Base-by-base conservation (phyloP, 2,329 filamentous ascomycete species). In the Cladobotryum protrusum region DNA sequence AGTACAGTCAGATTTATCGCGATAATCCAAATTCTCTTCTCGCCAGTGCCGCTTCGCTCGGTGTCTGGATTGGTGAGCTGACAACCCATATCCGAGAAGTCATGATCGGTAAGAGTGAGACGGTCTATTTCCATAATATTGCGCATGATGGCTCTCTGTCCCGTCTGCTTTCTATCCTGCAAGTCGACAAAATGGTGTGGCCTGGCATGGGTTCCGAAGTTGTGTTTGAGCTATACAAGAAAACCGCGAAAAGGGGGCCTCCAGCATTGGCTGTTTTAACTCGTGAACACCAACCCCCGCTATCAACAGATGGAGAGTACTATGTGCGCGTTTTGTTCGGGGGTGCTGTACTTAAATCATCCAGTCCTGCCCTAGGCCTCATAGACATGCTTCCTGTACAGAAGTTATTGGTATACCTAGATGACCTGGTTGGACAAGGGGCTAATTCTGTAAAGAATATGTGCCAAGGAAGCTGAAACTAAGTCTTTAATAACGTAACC, bases 171-270 rank as follows among this genome's bases (percentile, higher is more conserved):
- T 80, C 80, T 2, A 76, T 91, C 14, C 62, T 93, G 60, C 87
- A 92, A 67, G 61, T 86, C 1, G 83, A 89, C 18, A 65, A 73
- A 47, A 92, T 92, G 87, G 82, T 89, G 1, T 92, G 87, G 87
- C 87, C 87, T 0, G 87, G 87, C 0, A 90, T 92, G 87, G 87
- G 87, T 0, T 74, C 81, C 9, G 87, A 92, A 67, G 74, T 92
- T 1, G 79, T 90, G 0, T 89, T 91, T 62, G 87, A 92, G 69
- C 62, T 91, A 29, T 90, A 83, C 59, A 71, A 66, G 58, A 71
- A 58, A 63, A 64, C 29, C 35, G 40, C 29, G 46, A 42, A n/a
- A 15, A 37, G 4, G 3, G 18, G 13, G 5, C 54, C 17, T 39
- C 39, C 11, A 5, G 37, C 19, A 49, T 54, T 13, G 51, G 56